A percentile compares a stretch with the other conserved stretches of the same genome.
These are phyloP conservation scores for Tylopilus sp. DNA, from an alignment of 768 basidiomycete species.

Conservation along the genomic window DNA sequence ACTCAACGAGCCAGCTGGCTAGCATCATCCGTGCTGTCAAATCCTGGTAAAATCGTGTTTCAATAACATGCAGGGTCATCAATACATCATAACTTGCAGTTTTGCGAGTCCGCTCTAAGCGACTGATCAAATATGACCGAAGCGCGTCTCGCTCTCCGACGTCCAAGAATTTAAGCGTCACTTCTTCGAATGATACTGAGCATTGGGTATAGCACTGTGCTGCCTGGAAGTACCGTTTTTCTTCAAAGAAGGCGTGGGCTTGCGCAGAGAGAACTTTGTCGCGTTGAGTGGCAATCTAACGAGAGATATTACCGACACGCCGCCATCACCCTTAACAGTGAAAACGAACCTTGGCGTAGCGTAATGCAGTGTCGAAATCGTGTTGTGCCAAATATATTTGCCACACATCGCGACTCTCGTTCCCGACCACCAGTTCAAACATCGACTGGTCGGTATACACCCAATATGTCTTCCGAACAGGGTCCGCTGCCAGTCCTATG, in stretches of 20 bases:
- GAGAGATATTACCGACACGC: constrained; percentile 1
- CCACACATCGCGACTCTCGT: constrained; percentile 96
- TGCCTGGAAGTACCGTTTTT: constrained; percentile 83
- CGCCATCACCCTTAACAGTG: neutral
- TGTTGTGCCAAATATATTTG: constrained; percentile 78
- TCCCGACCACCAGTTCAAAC: constrained; percentile 79
- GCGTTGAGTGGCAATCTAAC: constrained; percentile 80
- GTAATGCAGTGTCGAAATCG: constrained; percentile 73
- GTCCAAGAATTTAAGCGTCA: constrained; percentile 86
- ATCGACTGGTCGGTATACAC: constrained; percentile 86
- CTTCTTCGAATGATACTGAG: constrained; percentile 86
- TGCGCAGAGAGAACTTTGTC: constrained; percentile 82
- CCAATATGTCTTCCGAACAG: constrained; percentile 90
- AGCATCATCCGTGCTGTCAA: constrained; percentile 94
- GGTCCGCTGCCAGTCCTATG: constrained; percentile 76
- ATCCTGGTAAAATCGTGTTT: constrained; percentile 51
- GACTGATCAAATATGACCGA: constrained; percentile 83
- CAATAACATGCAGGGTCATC: neutral
- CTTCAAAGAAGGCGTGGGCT: constrained; percentile 74
- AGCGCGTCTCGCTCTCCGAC: constrained; percentile 86
- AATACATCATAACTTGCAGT: constrained; percentile 46
- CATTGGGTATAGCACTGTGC: constrained; percentile 92
- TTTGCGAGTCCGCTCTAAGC: constrained; percentile 82
- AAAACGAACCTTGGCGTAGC: constrained; percentile 72
- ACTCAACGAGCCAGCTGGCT: constrained; percentile 97